These are phyloP conservation scores for Globisporangium solare DNA, from an alignment of 352 stramenopile species.

Conservation along the genomic window DNA sequence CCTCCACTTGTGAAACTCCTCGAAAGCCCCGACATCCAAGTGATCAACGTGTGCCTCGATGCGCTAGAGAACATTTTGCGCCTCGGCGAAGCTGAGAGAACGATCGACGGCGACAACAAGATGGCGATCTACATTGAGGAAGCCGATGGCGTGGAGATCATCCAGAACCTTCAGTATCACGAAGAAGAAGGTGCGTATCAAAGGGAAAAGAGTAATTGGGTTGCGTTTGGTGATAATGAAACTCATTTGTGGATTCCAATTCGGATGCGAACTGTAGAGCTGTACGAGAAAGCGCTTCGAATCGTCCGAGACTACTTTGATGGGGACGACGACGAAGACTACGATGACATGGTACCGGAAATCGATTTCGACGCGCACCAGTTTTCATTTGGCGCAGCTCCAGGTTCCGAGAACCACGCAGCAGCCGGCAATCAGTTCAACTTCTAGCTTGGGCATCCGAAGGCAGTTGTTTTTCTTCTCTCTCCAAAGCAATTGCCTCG, in stretches of 20 bases:
- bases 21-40: constrained; percentile 90
- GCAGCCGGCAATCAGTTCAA: constrained; percentile 8
- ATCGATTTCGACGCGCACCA: constrained; percentile 47
- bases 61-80: constrained; percentile 94
- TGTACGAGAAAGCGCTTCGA: constrained; percentile 92
- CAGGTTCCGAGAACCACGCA: constrained; percentile 14
- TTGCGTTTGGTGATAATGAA: too few relatives aligned
- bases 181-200: constrained; percentile 91
- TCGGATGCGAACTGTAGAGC: constrained; percentile 28
- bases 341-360: constrained; percentile 41
- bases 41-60: constrained; percentile 97
- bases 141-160: constrained; percentile 94
- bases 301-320: constrained; percentile 98
- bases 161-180: constrained; percentile 97
- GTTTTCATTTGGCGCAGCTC: constrained; percentile 50
- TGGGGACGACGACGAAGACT: constrained; percentile 95
- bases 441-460: constrained; percentile 5
- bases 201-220: too few relatives aligned
- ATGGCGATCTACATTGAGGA: constrained; percentile 97
- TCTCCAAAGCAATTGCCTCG: too few relatives aligned
- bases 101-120: constrained; percentile 87
- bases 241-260: too few relatives aligned
- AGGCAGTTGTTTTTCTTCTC: too few relatives aligned
- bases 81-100: constrained; percentile 84
- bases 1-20: constrained; percentile 94